Percentiles rank a stretch among this genome's conserved stretches.
Evolutionary conservation across 352 stramenopile species (phyloP).

Genomic region (Phytophthora pisi): DNA sequence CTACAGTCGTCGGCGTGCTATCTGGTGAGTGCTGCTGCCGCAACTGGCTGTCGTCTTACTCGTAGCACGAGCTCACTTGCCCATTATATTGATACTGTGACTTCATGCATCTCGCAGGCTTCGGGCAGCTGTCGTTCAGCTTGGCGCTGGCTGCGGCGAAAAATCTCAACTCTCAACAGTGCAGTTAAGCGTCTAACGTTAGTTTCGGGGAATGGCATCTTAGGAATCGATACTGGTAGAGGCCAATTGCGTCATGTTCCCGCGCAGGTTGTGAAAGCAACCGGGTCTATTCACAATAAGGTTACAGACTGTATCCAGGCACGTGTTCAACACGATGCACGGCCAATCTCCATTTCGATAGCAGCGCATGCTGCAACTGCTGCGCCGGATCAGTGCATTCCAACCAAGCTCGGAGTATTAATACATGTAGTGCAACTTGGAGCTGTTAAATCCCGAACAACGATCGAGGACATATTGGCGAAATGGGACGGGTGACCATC

Average conservation of each 20-base stretch:
- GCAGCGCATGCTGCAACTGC: too few species aligned
- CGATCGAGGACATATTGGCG: too few species aligned
- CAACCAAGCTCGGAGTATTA: background rate
- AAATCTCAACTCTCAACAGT: conserved; percentile 14
- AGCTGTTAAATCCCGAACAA: too few species aligned
- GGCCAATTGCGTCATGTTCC: background rate
- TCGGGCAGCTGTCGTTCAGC: conserved; percentile 21
- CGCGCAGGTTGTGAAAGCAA: background rate
- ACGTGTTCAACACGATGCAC: background rate
- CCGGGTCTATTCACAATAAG: background rate
- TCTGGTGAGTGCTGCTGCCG: conserved; percentile 26
- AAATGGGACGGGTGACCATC: background rate
- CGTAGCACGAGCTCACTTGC: background rate
- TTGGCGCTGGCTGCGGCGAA: conserved; percentile 23
- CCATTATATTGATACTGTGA: background rate
- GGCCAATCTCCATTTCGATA: background rate
- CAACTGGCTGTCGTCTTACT: background rate
- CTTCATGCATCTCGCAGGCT: conserved; percentile 8
- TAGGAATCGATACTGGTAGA: background rate
- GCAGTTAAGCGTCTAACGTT: background rate
- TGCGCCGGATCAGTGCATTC: too few species aligned
- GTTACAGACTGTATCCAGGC: background rate
- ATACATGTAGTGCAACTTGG: too few species aligned
- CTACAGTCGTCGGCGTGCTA: conserved; percentile 42
- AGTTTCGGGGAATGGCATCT: background rate